phyloP scores from a whole-genome alignment of 2,329 filamentous ascomycete genomes.

The Scytalidium lignicola region DNA sequence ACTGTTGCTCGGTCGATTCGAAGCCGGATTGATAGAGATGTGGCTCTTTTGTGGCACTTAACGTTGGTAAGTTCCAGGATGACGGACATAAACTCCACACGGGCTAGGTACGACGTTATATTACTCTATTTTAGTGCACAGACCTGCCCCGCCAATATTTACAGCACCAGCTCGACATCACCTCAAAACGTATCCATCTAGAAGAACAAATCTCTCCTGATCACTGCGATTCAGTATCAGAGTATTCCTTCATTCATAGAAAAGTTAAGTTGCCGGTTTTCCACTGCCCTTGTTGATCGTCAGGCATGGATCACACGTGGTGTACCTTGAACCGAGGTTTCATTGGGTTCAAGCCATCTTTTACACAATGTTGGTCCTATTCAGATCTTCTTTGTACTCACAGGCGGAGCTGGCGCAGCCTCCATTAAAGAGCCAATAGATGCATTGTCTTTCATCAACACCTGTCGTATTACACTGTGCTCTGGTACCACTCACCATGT shows the following conservation, averaged over 20 bases:
- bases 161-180: not conserved
- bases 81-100: not conserved
- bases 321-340: not conserved
- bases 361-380: not conserved
- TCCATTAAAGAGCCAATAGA: not conserved
- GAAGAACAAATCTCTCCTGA: too few species aligned
- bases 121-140: not conserved
- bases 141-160: not conserved
- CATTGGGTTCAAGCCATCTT: not conserved
- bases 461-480: not conserved
- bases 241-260: too few species aligned
- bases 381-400: not conserved
- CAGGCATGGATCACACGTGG: not conserved
- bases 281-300: not conserved
- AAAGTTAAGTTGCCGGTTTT: not conserved
- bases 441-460: not conserved
- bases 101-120: not conserved
- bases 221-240: too few species aligned
- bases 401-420: not conserved
- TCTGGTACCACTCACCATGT: not conserved
- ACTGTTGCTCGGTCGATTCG: not conserved
- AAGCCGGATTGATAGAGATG: not conserved
- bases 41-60: not conserved
- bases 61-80: not conserved
- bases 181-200: not conserved